A percentile compares a stretch with the other conserved stretches of the same genome.
These are phyloP conservation scores for Citrullus amarus DNA, from an alignment of 306 rosid species.

Conservation along the genomic window DNA sequence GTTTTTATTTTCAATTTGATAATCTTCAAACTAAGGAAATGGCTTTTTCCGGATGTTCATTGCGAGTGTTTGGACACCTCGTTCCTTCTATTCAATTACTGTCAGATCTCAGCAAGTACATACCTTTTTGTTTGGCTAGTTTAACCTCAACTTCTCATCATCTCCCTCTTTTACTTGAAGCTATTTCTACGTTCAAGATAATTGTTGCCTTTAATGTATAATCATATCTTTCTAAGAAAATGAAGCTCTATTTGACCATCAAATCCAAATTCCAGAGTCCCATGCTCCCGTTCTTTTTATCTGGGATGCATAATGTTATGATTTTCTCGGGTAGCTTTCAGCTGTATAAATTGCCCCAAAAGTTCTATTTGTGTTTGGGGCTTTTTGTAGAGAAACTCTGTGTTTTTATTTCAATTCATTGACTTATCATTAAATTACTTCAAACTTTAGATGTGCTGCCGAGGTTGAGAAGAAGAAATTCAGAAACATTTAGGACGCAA, in stretches of 20 bases:
- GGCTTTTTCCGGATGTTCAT: neutral
- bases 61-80: neutral
- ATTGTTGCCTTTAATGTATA: neutral
- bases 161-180: neutral
- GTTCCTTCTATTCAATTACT: neutral
- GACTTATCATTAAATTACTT: neutral
- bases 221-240: neutral
- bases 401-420: neutral
- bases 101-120: neutral
- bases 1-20: neutral
- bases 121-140: neutral
- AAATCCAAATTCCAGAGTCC: neutral
- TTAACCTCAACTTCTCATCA: neutral
- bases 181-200: neutral
- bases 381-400: neutral
- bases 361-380: neutral
- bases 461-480: slow-evolving; percentile 69
- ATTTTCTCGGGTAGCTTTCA: neutral
- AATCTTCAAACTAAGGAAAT: neutral
- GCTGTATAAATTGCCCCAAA: neutral
- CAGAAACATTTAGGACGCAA: slow-evolving; percentile 66
- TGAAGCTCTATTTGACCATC: neutral
- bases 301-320: neutral
- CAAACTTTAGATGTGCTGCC: slow-evolving; percentile 46
- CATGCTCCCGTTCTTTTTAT: neutral